These are phyloP conservation scores for Cetraspora pellucida DNA, from an alignment of 192 early-diverging fungal genomes.

Conservation along the genomic window DNA sequence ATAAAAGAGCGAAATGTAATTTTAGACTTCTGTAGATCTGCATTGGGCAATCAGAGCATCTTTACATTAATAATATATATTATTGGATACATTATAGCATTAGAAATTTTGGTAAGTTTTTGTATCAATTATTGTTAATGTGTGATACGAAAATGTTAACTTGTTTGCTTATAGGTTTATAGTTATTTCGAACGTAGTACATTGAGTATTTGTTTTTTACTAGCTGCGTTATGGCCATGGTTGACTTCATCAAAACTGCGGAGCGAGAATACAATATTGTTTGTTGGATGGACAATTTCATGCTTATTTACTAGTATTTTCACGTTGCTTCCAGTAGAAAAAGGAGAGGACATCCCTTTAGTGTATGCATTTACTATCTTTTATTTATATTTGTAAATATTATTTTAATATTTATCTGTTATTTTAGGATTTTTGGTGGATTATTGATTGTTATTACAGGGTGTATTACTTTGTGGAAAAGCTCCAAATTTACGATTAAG, in stretches of 20 bases:
- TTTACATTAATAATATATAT: constrained; percentile 42
- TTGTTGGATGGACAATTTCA: constrained; percentile 64
- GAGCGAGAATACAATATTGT: constrained; percentile 48
- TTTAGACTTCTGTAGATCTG: constrained; percentile 31
- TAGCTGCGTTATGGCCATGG: constrained; percentile 71
- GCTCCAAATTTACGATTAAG: neutral
- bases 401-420: neutral
- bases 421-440: constrained; percentile 49
- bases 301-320: constrained; percentile 81
- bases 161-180: constrained; percentile 56
- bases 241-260: constrained; percentile 56
- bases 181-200: constrained; percentile 83
- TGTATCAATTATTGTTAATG: neutral
- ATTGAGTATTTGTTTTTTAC: constrained; percentile 63
- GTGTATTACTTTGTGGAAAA: neutral
- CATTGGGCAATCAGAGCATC: constrained; percentile 33
- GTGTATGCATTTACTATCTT: constrained; percentile 52
- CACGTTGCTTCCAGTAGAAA: constrained; percentile 87
- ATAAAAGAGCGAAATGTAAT: constrained; percentile 44
- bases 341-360: constrained; percentile 68
- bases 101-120: constrained; percentile 77
- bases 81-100: constrained; percentile 59
- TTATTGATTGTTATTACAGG: constrained; percentile 41
- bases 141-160: neutral
- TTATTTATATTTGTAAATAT: neutral